phyloP scores from a whole-genome alignment of 192 early-diverging fungal genomes.

The Coemansia sp. region DNA sequence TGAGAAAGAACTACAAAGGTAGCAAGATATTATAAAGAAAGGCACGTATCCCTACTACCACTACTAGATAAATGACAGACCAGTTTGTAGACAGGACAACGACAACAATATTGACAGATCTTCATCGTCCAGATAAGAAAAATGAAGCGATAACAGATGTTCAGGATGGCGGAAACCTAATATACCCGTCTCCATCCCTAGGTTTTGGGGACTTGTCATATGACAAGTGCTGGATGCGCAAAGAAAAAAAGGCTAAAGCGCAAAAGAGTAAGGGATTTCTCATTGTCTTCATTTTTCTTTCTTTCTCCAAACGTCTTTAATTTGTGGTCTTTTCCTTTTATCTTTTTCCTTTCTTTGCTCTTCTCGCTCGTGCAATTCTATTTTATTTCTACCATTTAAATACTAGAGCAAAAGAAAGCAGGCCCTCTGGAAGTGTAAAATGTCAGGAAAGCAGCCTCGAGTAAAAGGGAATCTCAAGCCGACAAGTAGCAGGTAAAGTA shows the following conservation, averaged over 20 bases:
- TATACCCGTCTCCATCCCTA: neutral
- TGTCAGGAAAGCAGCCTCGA: slow-evolving; percentile 61
- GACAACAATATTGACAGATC: neutral
- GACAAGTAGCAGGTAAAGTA: slow-evolving; percentile 77
- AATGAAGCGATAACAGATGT: neutral
- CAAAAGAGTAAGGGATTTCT: neutral
- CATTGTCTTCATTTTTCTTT: neutral
- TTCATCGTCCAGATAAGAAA: neutral
- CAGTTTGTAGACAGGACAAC: neutral
- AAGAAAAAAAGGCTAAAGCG: neutral
- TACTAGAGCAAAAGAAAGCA: neutral
- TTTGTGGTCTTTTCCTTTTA: slow-evolving; percentile 1
- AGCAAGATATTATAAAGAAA: no score
- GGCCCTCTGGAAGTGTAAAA: slow-evolving; percentile 4
- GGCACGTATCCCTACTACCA: no score
- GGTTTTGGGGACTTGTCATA: neutral
- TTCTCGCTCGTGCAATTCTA: neutral
- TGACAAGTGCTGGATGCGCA: neutral
- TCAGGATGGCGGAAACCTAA: no score
- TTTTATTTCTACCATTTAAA: neutral
- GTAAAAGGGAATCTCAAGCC: slow-evolving; percentile 85
- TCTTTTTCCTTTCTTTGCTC: slow-evolving; percentile 4
- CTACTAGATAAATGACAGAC: neutral
- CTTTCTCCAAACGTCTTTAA: slow-evolving; percentile 1
- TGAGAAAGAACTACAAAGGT: no score